phyloP scores from a whole-genome alignment of 2,329 filamentous ascomycete species.

The Diaporthe amygdali region DNA sequence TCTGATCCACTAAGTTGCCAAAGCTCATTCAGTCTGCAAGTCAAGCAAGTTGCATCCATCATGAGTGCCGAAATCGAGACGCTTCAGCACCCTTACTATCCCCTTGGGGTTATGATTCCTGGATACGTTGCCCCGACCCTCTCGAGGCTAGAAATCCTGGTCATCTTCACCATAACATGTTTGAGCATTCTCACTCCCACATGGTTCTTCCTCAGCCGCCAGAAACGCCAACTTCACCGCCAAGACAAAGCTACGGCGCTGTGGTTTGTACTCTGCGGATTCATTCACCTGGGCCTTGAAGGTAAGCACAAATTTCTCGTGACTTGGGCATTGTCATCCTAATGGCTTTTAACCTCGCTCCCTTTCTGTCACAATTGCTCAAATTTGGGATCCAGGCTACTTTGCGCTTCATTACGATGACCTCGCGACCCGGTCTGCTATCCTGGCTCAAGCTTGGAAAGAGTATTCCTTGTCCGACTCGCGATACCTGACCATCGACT shows the following conservation, averaged over 20 bases:
- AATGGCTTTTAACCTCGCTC: slow-evolving; percentile 28
- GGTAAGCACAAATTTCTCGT: slow-evolving; percentile 32
- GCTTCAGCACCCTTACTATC: slow-evolving; percentile 71
- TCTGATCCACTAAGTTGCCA: no score
- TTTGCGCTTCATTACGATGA: slow-evolving; percentile 49
- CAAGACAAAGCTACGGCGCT: slow-evolving; percentile 65
- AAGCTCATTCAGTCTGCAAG: no score
- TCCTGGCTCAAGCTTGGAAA: slow-evolving; percentile 63
- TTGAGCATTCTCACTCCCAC: slow-evolving; percentile 53
- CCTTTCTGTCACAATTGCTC: no score
- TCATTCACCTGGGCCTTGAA: slow-evolving; percentile 50
- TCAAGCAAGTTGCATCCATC: no score
- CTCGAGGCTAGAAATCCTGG: slow-evolving; percentile 62
- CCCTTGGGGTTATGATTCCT: slow-evolving; percentile 64
- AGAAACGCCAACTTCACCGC: slow-evolving; percentile 51
- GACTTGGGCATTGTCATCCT: background rate
- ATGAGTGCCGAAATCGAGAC: background rate
- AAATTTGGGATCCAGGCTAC: slow-evolving; percentile 46
- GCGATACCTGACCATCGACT: slow-evolving; percentile 57
- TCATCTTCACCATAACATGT: slow-evolving; percentile 63
- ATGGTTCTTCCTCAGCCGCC: background rate
- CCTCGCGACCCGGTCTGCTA: slow-evolving; percentile 44
- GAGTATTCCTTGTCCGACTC: slow-evolving; percentile 63
- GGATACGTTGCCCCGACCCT: slow-evolving; percentile 72
- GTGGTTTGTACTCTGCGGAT: slow-evolving; percentile 78